phyloP scores from a whole-genome alignment of 768 basidiomycete species.

The Kondoa malvinella region DNA sequence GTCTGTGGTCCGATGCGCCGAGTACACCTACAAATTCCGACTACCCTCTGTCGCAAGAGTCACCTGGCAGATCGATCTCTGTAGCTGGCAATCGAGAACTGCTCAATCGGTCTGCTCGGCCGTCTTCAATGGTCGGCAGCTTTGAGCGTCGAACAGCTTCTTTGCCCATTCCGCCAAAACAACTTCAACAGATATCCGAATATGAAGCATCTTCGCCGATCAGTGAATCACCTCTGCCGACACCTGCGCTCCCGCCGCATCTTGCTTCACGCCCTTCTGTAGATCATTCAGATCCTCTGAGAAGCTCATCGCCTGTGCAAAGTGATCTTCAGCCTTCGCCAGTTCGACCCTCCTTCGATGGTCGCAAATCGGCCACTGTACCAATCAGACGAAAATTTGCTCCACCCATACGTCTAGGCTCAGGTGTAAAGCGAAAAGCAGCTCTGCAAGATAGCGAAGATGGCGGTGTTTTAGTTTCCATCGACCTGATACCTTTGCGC shows the following conservation, averaged over 20 bases:
- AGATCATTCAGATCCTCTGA: background rate
- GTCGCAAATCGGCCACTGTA: background rate
- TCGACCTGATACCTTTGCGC: background rate
- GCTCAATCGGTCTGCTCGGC: background rate
- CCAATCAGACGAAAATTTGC: background rate
- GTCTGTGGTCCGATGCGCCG: background rate
- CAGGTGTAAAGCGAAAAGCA: background rate
- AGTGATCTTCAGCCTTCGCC: background rate
- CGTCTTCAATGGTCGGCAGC: background rate
- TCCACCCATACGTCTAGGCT: background rate
- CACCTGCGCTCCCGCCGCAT: slow-evolving; percentile 4
- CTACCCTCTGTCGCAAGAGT: too few species aligned
- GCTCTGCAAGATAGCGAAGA: background rate
- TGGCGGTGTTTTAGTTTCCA: background rate
- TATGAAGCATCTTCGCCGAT: background rate
- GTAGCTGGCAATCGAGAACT: too few species aligned
- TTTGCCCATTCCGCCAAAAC: background rate
- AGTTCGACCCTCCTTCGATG: background rate
- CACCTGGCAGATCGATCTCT: too few species aligned
- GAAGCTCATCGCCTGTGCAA: background rate
- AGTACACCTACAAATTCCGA: background rate
- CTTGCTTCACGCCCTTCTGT: background rate
- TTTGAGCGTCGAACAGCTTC: background rate
- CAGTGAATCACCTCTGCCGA: background rate
- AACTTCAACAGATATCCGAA: background rate